Conservation (phyloP, 2,329 filamentous ascomycete genomes). For the Arachnomyces sp. region DNA sequence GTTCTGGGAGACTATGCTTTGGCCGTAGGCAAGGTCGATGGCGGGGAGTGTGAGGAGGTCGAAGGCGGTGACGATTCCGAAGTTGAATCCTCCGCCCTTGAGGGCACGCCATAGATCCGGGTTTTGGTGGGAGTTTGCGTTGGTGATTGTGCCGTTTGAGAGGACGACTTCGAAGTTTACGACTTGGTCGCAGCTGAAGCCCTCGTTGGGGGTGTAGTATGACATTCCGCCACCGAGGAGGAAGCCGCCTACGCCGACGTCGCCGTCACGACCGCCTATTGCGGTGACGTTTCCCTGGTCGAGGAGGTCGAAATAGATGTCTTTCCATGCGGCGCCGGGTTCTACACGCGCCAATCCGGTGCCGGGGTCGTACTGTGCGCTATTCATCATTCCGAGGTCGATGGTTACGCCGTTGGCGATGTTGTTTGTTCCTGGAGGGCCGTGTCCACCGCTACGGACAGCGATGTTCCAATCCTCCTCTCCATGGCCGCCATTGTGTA, state of each 20-base stretch:
- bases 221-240: constrained; percentile 23
- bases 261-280: constrained; percentile 1
- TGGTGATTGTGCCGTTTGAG: constrained; percentile 25
- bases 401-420: constrained; percentile 24
- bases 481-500: background rate
- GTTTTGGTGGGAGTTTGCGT: constrained; percentile 25
- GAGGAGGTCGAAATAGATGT: constrained; percentile 18
- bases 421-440: constrained; percentile 11
- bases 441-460: constrained; percentile 23
- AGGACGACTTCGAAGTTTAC: constrained; percentile 29
- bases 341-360: constrained; percentile 16
- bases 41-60: constrained; percentile 14
- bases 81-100: constrained; percentile 48
- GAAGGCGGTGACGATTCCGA: constrained; percentile 37
- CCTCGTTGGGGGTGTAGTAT: constrained; percentile 24
- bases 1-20: constrained; percentile 7
- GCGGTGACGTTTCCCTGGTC: background rate
- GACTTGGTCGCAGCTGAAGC: constrained; percentile 26
- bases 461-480: constrained; percentile 15
- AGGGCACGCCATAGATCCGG: constrained; percentile 44
- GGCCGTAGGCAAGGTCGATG: constrained; percentile 5
- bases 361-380: too few relatives aligned
- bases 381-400: constrained; percentile 13
- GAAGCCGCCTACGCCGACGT: constrained; percentile 13
- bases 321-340: constrained; percentile 20